phyloP scores from a whole-genome alignment of 2,329 filamentous ascomycete species.

The Pseudonectria foliicola region DNA sequence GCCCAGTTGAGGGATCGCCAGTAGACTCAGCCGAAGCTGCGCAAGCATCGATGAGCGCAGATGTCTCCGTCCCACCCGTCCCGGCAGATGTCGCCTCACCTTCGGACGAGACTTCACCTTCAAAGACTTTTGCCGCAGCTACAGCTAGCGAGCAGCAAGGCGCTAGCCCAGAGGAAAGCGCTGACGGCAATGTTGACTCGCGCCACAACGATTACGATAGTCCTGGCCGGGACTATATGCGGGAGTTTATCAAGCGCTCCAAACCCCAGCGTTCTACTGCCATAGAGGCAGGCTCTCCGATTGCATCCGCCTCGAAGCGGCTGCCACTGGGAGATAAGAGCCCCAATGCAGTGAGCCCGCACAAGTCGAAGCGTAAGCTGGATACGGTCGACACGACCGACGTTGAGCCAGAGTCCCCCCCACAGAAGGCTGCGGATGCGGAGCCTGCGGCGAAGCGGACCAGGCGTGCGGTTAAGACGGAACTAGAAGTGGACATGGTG shows the following conservation, averaged over 20 bases:
- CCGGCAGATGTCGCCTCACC: too few relatives aligned
- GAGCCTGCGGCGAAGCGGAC: constrained; percentile 19
- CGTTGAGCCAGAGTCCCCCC: constrained; percentile 12
- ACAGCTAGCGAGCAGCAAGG: constrained; percentile 6
- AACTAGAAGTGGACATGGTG: constrained; percentile 9
- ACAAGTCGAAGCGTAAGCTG: constrained; percentile 27
- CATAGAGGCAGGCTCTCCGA: constrained; percentile 26
- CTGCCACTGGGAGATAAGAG: constrained; percentile 28
- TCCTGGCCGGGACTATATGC: constrained; percentile 28
- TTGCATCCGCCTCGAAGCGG: constrained; percentile 19
- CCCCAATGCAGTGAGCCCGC: constrained; percentile 28
- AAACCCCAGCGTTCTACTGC: constrained; percentile 21
- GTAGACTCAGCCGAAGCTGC: too few relatives aligned
- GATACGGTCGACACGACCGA: constrained; percentile 17
- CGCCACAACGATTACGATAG: constrained; percentile 22
- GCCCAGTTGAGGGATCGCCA: too few relatives aligned
- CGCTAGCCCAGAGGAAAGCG: not conserved
- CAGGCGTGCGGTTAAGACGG: constrained; percentile 12
- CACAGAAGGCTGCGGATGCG: constrained; percentile 12
- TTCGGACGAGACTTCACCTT: too few relatives aligned
- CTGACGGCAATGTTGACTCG: constrained; percentile 3
- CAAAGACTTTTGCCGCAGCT: not conserved
- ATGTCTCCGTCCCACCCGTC: too few relatives aligned
- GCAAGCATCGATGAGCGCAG: not conserved
- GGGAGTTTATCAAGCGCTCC: constrained; percentile 30